These are phyloP conservation scores for Hortaea sp. DNA, from an alignment of 2,329 filamentous ascomycete genomes.

Conservation along the genomic window DNA sequence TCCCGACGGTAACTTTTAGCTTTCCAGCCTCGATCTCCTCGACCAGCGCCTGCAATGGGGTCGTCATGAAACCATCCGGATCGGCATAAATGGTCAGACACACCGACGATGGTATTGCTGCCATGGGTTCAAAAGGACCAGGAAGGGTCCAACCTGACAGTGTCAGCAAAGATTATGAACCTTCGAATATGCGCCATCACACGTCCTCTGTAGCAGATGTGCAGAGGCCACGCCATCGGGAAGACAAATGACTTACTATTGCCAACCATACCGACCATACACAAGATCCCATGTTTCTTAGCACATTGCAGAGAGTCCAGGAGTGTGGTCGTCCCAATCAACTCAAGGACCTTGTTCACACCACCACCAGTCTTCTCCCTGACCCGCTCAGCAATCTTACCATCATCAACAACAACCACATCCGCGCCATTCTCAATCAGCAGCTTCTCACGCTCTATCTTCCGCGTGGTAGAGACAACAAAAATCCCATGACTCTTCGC, in stretches of 20 bases:
- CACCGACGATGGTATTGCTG: neutral
- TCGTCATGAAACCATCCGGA: conserved; percentile 28
- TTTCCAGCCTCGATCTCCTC: conserved; percentile 29
- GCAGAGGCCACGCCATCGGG: too few relatives aligned
- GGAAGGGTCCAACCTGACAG: too few relatives aligned
- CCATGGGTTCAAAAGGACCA: neutral
- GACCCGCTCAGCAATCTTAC: conserved; percentile 29
- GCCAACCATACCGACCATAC: conserved; percentile 38
- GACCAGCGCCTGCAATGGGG: conserved; percentile 31
- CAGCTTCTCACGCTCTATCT: conserved; percentile 24
- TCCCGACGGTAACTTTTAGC: conserved; percentile 33
- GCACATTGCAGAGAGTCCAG: conserved; percentile 35
- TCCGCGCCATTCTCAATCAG: conserved; percentile 32
- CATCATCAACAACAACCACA: conserved; percentile 36
- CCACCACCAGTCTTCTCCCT: conserved; percentile 17
- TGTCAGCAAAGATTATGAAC: too few relatives aligned
- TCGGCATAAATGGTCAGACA: conserved; percentile 33
- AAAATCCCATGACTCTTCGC: conserved; percentile 32
- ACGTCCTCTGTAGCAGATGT: neutral
- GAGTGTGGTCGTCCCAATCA: conserved; percentile 35
- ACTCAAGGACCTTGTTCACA: conserved; percentile 39
- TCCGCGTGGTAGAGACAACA: conserved; percentile 34
- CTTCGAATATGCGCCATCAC: too few relatives aligned
- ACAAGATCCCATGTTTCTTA: conserved; percentile 32
- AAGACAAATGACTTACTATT: too few relatives aligned